phyloP scores from a whole-genome alignment of 2,329 filamentous ascomycete genomes.

The Didymella pomorum region DNA sequence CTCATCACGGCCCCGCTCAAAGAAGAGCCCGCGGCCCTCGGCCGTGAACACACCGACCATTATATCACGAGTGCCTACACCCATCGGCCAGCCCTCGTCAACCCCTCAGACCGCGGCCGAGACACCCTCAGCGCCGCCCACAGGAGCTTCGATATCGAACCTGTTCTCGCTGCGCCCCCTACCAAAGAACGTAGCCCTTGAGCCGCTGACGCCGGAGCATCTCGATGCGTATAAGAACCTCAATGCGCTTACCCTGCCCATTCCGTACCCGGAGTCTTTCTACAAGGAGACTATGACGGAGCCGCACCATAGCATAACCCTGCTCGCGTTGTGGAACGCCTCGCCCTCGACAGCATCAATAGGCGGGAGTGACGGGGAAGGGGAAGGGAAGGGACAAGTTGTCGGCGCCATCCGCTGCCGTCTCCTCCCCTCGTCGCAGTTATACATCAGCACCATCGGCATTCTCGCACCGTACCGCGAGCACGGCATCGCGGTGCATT shows the following conservation, averaged over 20 bases:
- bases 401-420: constrained; percentile 59
- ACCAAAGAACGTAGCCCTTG: constrained; percentile 61
- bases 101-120: constrained; percentile 8
- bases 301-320: constrained; percentile 61
- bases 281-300: constrained; percentile 68
- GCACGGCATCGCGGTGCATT: constrained; percentile 64
- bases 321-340: constrained; percentile 66
- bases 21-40: constrained; percentile 38
- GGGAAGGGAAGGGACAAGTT: not conserved
- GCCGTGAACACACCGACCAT: constrained; percentile 28
- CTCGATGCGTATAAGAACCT: constrained; percentile 65
- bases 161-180: constrained; percentile 46
- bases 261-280: constrained; percentile 68
- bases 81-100: constrained; percentile 11
- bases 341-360: constrained; percentile 3
- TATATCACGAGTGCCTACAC: constrained; percentile 28
- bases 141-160: constrained; percentile 15
- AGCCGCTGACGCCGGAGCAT: constrained; percentile 61
- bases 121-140: constrained; percentile 3
- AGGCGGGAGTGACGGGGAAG: too few species aligned
- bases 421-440: constrained; percentile 51
- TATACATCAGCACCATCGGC: constrained; percentile 70
- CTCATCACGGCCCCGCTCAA: constrained; percentile 33
- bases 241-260: constrained; percentile 65
- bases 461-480: constrained; percentile 67